phyloP scores from a whole-genome alignment of 2,329 filamentous ascomycete genomes.

The Fusarium sp. region DNA sequence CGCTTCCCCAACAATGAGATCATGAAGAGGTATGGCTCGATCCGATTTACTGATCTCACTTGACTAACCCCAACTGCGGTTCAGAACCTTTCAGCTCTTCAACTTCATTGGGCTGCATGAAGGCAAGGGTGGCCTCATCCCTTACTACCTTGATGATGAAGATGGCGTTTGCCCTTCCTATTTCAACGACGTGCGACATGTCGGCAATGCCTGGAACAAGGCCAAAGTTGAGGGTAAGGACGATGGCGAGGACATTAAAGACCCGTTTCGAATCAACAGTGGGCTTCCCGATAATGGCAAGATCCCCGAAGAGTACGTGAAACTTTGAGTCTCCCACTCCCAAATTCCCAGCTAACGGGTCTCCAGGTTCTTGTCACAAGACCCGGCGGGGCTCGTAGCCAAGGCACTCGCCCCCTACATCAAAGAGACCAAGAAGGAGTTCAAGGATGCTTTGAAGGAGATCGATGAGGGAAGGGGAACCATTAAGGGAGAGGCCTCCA shows the following conservation, averaged over 20 bases:
- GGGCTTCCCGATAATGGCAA: conserved; percentile 5
- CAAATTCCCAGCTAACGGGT: background rate
- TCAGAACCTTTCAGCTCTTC: conserved; percentile 35
- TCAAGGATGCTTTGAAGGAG: background rate
- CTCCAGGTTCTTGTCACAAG: background rate
- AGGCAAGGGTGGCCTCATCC: conserved; percentile 20
- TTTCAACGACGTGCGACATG: conserved; percentile 15
- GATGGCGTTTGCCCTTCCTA: conserved; percentile 14
- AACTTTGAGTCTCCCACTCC: background rate
- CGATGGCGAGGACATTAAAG: background rate
- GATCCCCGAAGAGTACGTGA: background rate
- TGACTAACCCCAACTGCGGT: accelerated
- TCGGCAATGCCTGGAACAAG: conserved; percentile 6
- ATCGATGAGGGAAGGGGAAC: background rate
- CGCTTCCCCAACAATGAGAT: conserved; percentile 49
- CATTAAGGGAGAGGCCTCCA: background rate
- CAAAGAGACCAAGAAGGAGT: background rate
- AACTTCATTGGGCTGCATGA: conserved; percentile 22
- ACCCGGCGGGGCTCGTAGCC: conserved; percentile 2
- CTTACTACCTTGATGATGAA: conserved; percentile 25
- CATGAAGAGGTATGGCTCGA: conserved; percentile 29
- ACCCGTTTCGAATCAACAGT: conserved; percentile 20
- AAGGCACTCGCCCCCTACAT: conserved; percentile 3
- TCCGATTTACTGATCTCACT: background rate
- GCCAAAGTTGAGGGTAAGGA: background rate